Conservation (phyloP, 257 asterid species). For the Przewalskia tangutica region DNA sequence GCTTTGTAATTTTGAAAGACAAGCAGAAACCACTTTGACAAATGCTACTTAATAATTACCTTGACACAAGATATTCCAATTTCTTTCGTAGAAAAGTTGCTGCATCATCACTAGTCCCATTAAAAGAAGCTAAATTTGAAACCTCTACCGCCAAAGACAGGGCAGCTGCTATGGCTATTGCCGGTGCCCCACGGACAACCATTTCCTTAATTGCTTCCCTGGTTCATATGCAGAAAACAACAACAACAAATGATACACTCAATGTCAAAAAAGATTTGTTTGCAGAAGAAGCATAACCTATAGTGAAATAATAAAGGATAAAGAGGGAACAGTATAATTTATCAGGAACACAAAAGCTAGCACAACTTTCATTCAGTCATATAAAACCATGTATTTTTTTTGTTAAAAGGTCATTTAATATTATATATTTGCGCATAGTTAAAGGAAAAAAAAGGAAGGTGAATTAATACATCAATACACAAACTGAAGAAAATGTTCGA, state of each 20-base stretch:
- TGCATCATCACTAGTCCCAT: conserved; percentile 54
- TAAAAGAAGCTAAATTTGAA: conserved; percentile 34
- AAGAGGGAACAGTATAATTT: no score
- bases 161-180: conserved; percentile 89
- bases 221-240: neutral
- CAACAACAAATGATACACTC: neutral
- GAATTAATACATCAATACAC: no score
- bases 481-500: no score
- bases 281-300: neutral
- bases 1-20: neutral
- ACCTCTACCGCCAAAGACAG: conserved; percentile 80
- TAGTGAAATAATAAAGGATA: neutral
- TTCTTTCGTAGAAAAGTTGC: conserved; percentile 43
- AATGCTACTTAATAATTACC: conserved; percentile 27
- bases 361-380: no score
- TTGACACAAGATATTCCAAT: conserved; percentile 77
- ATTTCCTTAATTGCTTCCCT: conserved; percentile 82
- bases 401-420: no score
- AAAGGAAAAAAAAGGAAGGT: no score
- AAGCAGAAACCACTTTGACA: neutral
- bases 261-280: neutral
- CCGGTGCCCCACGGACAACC: conserved; percentile 99
- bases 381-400: no score
- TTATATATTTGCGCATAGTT: no score
- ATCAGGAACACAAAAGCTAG: no score